Base-by-base conservation (phyloP, 1,284 basidiomycete genomes). In the Trichosporon ovoides region DNA sequence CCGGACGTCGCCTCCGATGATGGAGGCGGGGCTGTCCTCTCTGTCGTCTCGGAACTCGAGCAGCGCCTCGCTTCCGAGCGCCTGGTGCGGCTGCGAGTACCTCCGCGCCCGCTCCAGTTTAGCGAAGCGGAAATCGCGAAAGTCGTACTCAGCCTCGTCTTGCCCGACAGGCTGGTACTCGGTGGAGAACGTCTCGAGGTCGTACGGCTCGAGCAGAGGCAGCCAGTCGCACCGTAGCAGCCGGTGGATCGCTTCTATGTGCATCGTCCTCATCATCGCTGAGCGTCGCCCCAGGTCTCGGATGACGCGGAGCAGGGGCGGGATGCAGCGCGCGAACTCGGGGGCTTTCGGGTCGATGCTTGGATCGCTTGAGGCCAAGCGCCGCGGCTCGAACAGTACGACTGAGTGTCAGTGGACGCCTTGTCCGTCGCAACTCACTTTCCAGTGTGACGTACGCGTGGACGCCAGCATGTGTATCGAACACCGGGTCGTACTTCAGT, bases 371-470 rank as follows among this genome's bases (percentile, higher is more conserved):
- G 46, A 19, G 7, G 56, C 53, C 12, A 63, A 22, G n/a, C 59
- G 59, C 10, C 37, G 59, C 2, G 62, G 52, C 31, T 63, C 62
- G 24, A 61, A 59, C 12, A 63, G 37, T 4, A 63, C 50, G 19
- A 63, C 62, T 63, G 51, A 31, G 9, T 5, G 28, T 31, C 28
- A 31, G 9, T 12, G 28, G 58, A 13, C 56, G 52, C 48, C 28
- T 2, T 10, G 35, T 1, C 36, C 6, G 22, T 33, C 18, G 24
- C 9, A 12, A 55, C 63, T 53, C 38, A 65, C 64, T 56, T 36
- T 65, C 64, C 12, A 65, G 14, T 0, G 59, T 52, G 4, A 56
- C 51, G 33, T 63, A 65, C 3, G 61, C 58, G 31, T 55, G 56
- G 18, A 59, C 48, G 10, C 56, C 61, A 14, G 59, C 46, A 14